Evolutionary conservation across 768 basidiomycete species (phyloP), one percentile per base, ranked within the genome.

Genomic region (Paxillus ammoniavirescens): DNA sequence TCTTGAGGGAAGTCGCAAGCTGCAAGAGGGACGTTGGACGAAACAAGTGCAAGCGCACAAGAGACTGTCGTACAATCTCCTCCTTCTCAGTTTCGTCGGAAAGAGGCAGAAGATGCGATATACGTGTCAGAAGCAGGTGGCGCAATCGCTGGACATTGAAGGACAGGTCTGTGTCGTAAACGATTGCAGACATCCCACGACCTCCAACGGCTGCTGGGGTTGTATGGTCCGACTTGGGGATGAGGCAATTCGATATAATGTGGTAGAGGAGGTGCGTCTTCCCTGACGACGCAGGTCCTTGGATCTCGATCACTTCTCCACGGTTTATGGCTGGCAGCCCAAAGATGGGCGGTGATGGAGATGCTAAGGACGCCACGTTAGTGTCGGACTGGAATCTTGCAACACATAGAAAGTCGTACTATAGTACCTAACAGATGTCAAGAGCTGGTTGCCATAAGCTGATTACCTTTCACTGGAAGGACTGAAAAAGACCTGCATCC

Each of bases 201-300:
- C 87, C 87, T 38, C 74, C 79, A n/a, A 83, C 53, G 12, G 50
- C 43, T 36, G 72, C 53, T 28, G 63, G 66, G 56, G 72, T 57
- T 21, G 57, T 58, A 15, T 28, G 48, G 17, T 49, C 41, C 37
- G 36, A 43, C 50, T 47, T 51, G 18, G 89, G 87, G 10, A 82
- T 67, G 50, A 91, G 73, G 59, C 86, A 83, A 18, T 74, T 77
- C 12, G 82, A 69, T 26, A 89, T 65, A 46, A 91, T 67, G 63
- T 81, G 78, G 64, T 87, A 87, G 26, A 91, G 69, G n/a, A 94
- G 71, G 57, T 87, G 86, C 2, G 88, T 86, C 71, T 93, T 94
- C 28, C 89, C 91, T 6, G 86, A 83, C 26, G 77, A 79, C 4
- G 90, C 74, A 2, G 84, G 80, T 2, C 91, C 91, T 68, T 91